Evolutionary conservation across 306 rosid genomes (phyloP).

Genomic region (Inga laurina): DNA sequence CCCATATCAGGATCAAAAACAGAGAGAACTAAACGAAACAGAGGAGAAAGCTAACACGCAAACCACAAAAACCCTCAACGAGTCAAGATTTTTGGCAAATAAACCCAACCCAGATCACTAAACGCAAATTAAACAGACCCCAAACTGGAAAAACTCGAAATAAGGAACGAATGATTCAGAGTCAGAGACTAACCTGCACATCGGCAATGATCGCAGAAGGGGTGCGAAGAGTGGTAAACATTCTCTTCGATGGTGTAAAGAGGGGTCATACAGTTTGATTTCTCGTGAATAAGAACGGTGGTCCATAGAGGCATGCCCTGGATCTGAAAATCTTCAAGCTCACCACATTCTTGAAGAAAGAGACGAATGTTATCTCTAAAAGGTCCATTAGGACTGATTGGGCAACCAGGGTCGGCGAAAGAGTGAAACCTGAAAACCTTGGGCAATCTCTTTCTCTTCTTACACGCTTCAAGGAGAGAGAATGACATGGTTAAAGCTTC

Average conservation of each 20-base stretch:
- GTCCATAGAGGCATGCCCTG: slow-evolving; percentile 69
- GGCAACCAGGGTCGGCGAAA: slow-evolving; percentile 64
- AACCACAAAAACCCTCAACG: not conserved
- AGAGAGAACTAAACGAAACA: not conserved
- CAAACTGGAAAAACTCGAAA: not conserved
- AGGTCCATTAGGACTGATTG: slow-evolving; percentile 45
- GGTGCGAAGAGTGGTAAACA: slow-evolving; percentile 49
- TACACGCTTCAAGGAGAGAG: slow-evolving; percentile 55
- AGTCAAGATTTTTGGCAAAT: slow-evolving; percentile 1
- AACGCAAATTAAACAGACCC: not conserved
- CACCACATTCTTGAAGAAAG: slow-evolving; percentile 73
- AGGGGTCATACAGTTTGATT: slow-evolving; percentile 54
- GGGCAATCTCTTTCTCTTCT: slow-evolving; percentile 69
- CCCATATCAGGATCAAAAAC: slow-evolving; percentile 13
- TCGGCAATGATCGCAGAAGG: slow-evolving; percentile 82
- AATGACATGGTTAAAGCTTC: slow-evolving; percentile 48
- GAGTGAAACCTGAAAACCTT: slow-evolving; percentile 62
- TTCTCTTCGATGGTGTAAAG: slow-evolving; percentile 77
- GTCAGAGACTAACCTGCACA: slow-evolving; percentile 53
- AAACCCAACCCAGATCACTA: slow-evolving; percentile 22
- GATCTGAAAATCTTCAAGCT: slow-evolving; percentile 52
- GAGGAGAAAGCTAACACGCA: not conserved
- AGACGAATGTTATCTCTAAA: slow-evolving; percentile 69
- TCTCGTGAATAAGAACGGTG: slow-evolving; percentile 73
- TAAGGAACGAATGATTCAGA: not conserved